phyloP scores from a whole-genome alignment of 1,139 yeast species.

The Insectozyma bohioensis region DNA sequence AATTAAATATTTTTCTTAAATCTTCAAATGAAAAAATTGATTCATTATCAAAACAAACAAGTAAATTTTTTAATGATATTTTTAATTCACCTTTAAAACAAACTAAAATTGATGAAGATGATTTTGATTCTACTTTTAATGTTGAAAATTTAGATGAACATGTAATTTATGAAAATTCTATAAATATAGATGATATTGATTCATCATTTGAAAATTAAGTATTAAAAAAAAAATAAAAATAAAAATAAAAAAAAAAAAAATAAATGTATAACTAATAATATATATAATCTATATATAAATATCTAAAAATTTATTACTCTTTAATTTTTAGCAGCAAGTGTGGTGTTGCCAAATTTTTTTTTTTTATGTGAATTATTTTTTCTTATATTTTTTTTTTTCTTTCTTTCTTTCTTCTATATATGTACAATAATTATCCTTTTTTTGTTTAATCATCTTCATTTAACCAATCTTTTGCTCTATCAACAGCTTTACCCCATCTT shows the following conservation, averaged over 20 bases:
- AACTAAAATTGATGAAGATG: conserved; percentile 12
- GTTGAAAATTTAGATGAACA: conserved; percentile 22
- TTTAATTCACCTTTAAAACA: conserved; percentile 4
- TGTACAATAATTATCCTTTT: conserved; percentile 1
- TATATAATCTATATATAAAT: too few species aligned
- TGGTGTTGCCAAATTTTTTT: too few species aligned
- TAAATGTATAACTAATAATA: too few species aligned
- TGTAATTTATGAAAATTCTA: conserved; percentile 13
- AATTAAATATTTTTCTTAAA: too few species aligned
- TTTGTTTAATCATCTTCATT: conserved; percentile 36
- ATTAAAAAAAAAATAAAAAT: too few species aligned
- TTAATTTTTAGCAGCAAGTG: too few species aligned
- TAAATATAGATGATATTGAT: conserved; percentile 18
- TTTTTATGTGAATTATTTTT: background rate
- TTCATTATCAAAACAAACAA: conserved; percentile 21
- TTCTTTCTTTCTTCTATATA: conserved; percentile 2
- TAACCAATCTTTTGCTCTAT: conserved; percentile 78
- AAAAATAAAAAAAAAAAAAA: too few species aligned
- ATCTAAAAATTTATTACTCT: too few species aligned
- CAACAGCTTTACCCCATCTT: conserved; percentile 81
- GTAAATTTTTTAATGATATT: conserved; percentile 20
- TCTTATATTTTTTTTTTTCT: too few species aligned
- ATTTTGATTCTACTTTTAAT: conserved; percentile 27
- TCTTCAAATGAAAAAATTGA: conserved; percentile 22
- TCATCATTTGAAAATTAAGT: conserved; percentile 10